A percentile compares a stretch with the other conserved stretches of the same genome.
Conservation (phyloP, 371 early-diverging fungal species). For the Polyrhizophydium stewartii region DNA sequence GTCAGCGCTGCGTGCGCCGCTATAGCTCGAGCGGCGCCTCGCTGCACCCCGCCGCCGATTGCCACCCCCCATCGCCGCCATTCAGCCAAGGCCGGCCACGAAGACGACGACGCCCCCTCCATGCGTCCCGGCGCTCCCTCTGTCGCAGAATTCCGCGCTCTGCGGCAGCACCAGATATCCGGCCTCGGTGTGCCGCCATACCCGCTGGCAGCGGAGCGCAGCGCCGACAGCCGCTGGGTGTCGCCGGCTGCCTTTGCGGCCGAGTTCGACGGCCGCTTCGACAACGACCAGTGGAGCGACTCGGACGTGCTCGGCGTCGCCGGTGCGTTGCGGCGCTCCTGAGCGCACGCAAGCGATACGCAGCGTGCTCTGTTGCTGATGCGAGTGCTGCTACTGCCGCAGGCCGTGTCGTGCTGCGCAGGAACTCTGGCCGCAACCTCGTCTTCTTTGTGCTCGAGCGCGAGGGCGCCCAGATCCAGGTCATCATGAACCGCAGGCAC, state of each 20-base stretch:
- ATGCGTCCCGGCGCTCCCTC: background rate
- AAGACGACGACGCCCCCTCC: background rate
- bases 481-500: constrained; percentile 55
- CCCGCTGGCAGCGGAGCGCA: background rate
- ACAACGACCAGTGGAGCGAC: background rate
- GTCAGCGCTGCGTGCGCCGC: no score
- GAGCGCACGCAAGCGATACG: background rate
- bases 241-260: background rate
- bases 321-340: background rate
- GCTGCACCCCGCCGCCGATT: no score
- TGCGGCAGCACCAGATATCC: background rate
- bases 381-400: background rate
- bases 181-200: background rate
- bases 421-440: constrained; percentile 60
- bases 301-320: background rate
- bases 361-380: background rate
- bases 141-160: background rate
- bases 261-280: background rate
- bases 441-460: constrained; percentile 69
- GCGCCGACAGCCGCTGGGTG: background rate
- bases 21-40: no score
- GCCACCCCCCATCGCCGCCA: no score
- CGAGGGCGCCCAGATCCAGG: constrained; percentile 60
- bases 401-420: constrained; percentile 15
- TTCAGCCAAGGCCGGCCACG: no score